Percentiles rank a stretch among this genome's conserved stretches.
phyloP scores from a whole-genome alignment of 1,139 yeast genomes.

The Zygosaccharomyces sapae region DNA sequence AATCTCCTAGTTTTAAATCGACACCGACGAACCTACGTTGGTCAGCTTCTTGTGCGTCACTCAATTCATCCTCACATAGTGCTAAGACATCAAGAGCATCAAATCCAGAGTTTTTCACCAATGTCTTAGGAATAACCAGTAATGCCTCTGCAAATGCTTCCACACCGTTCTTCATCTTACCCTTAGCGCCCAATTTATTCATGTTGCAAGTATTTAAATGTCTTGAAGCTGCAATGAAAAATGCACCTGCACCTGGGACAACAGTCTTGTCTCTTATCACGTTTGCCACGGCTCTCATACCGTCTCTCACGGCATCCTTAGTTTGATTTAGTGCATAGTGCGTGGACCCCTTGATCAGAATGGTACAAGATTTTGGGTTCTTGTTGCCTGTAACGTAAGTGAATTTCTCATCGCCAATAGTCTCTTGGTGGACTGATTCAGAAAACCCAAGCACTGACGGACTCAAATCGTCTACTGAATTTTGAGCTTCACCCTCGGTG shows the following conservation, averaged over 20 bases:
- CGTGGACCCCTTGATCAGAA: constrained; percentile 90
- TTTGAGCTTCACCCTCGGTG: constrained; percentile 97
- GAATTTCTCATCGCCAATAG: constrained; percentile 95
- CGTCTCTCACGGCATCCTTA: constrained; percentile 96
- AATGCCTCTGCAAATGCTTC: constrained; percentile 92
- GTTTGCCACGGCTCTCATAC: constrained; percentile 90
- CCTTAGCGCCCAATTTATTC: constrained; percentile 61
- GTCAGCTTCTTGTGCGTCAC: constrained; percentile 37
- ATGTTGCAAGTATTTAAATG: constrained; percentile 50
- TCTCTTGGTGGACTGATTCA: constrained; percentile 86
- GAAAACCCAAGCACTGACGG: constrained; percentile 85
- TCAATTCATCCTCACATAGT: constrained; percentile 83
- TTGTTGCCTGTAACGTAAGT: constrained; percentile 91
- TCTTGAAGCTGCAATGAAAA: constrained; percentile 75
- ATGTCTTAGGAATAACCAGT: constrained; percentile 85
- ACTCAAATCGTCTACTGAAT: constrained; percentile 90
- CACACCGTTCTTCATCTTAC: constrained; percentile 85
- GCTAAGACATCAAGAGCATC: constrained; percentile 89
- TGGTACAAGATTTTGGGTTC: constrained; percentile 88
- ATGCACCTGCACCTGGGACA: constrained; percentile 97
- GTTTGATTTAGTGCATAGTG: constrained; percentile 85
- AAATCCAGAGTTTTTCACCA: constrained; percentile 88
- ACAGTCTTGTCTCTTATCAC: constrained; percentile 80
- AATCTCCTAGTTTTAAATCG: constrained; percentile 87
- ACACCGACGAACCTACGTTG: constrained; percentile 87